phyloP scores from a whole-genome alignment of 2,329 filamentous ascomycete genomes.

The Pyrenochaeta sp. region DNA sequence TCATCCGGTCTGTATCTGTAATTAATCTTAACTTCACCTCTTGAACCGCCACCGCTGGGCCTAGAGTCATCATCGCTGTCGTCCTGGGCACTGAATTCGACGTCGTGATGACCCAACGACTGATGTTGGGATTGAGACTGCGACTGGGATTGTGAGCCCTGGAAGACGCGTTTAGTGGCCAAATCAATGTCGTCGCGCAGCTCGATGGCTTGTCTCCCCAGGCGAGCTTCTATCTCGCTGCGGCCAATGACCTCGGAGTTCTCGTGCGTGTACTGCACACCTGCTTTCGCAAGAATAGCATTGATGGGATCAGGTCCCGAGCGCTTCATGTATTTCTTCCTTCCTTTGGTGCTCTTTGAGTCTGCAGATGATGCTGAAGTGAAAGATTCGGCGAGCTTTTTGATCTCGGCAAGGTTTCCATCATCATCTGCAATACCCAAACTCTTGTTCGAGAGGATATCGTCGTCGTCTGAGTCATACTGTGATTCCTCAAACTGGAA shows the following conservation, averaged over 20 bases:
- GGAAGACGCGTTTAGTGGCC: constrained; percentile 66
- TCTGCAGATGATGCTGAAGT: constrained; percentile 18
- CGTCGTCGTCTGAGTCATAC: constrained; percentile 35
- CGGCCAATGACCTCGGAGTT: constrained; percentile 95
- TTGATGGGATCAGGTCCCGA: constrained; percentile 75
- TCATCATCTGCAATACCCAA: constrained; percentile 39
- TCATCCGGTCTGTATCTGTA: constrained; percentile 76
- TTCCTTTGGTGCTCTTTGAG: constrained; percentile 28
- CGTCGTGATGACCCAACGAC: constrained; percentile 28
- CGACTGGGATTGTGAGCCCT: constrained; percentile 52
- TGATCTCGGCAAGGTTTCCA: constrained; percentile 65
- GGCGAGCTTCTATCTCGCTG: constrained; percentile 85
- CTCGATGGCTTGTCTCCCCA: constrained; percentile 78
- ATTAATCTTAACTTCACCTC: constrained; percentile 53
- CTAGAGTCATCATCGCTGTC: constrained; percentile 25
- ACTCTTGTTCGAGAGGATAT: constrained; percentile 34
- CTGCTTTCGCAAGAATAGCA: constrained; percentile 85
- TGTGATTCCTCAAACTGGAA: constrained; percentile 62
- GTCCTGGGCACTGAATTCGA: constrained; percentile 11
- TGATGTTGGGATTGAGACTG: constrained; percentile 11
- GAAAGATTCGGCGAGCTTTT: constrained; percentile 51
- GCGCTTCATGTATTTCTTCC: constrained; percentile 52
- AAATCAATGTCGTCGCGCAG: constrained; percentile 60
- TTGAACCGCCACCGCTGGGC: constrained; percentile 14
- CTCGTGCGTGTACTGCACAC: constrained; percentile 94